Evolutionary conservation across 2,329 filamentous ascomycete genomes (phyloP).

Genomic region (Sporothrix curviconia): DNA sequence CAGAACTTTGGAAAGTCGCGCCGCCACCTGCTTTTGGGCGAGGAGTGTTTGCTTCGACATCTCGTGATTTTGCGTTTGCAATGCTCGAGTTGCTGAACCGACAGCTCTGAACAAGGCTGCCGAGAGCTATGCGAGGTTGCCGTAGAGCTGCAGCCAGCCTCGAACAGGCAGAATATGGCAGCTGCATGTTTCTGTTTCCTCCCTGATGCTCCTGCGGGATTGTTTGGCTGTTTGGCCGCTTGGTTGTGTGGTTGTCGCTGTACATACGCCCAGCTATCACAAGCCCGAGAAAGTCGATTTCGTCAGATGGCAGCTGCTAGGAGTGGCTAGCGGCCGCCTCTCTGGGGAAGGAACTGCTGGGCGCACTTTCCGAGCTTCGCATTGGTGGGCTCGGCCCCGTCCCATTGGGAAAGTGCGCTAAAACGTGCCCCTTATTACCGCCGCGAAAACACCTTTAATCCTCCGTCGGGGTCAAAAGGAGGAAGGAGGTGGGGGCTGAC

Average conservation of each 20-base stretch:
- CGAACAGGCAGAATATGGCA: neutral
- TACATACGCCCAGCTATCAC: no score
- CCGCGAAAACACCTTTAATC: neutral
- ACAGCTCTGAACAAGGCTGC: neutral
- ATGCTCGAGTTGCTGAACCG: neutral
- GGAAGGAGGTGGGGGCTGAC: neutral
- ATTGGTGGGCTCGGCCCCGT: neutral
- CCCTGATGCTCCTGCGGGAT: no score
- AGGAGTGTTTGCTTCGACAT: no score
- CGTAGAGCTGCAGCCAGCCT: neutral
- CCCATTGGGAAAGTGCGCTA: neutral
- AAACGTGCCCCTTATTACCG: neutral
- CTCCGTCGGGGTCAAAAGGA: no score
- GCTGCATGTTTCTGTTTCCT: neutral
- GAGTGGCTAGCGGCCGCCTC: no score
- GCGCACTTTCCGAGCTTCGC: neutral
- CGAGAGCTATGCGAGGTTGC: neutral
- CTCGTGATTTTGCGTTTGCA: no score
- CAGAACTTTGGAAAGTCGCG: constrained; percentile 38
- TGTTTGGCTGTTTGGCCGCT: no score
- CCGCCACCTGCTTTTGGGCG: constrained; percentile 23
- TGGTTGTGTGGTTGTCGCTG: no score
- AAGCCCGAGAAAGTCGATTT: no score
- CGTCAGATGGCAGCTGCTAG: neutral
- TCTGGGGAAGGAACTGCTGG: no score